Percentiles rank a stretch among this genome's conserved stretches.
Conservation (phyloP, 2,329 filamentous ascomycete genomes). For the Paraphaeosphaeria sporulosa region DNA sequence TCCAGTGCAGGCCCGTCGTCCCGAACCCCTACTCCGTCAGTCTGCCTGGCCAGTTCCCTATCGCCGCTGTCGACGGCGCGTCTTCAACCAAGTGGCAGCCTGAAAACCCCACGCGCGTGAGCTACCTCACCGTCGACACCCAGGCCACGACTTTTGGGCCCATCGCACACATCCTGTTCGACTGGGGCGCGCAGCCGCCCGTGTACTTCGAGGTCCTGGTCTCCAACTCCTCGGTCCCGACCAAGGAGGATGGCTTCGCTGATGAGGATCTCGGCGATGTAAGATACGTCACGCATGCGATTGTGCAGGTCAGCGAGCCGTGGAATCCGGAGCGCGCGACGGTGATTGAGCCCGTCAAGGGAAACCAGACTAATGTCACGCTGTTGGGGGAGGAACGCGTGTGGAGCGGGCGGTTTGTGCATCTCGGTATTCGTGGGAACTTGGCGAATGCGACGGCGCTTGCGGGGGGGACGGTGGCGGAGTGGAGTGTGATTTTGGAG, state of each 20-base stretch:
- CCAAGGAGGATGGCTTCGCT: constrained; percentile 1
- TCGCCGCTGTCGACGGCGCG: constrained; percentile 71
- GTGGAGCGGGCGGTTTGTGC: constrained; percentile 55
- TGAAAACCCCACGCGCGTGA: constrained; percentile 55
- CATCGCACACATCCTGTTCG: constrained; percentile 62
- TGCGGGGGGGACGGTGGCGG: constrained; percentile 61
- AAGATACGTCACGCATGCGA: constrained; percentile 23
- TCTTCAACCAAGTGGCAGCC: constrained; percentile 74
- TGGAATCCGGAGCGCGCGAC: constrained; percentile 47
- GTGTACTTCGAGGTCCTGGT: constrained; percentile 62
- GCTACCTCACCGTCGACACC: constrained; percentile 64
- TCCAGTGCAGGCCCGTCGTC: constrained; percentile 67
- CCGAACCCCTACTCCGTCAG: constrained; percentile 55
- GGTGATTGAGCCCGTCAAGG: constrained; percentile 50
- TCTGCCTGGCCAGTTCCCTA: constrained; percentile 72
- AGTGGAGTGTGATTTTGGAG: constrained; percentile 54
- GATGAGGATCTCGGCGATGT: constrained; percentile 16
- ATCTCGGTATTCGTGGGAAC: constrained; percentile 59
- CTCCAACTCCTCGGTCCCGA: constrained; percentile 55
- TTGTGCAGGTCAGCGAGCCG: constrained; percentile 52
- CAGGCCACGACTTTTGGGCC: constrained; percentile 45
- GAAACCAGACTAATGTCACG: constrained; percentile 57
- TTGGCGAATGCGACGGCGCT: constrained; percentile 41
- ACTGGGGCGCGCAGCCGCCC: constrained; percentile 67
- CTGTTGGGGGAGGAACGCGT: constrained; percentile 41